phyloP scores from a whole-genome alignment of 805 yeast species.

The Monosporozyma aerobia region DNA sequence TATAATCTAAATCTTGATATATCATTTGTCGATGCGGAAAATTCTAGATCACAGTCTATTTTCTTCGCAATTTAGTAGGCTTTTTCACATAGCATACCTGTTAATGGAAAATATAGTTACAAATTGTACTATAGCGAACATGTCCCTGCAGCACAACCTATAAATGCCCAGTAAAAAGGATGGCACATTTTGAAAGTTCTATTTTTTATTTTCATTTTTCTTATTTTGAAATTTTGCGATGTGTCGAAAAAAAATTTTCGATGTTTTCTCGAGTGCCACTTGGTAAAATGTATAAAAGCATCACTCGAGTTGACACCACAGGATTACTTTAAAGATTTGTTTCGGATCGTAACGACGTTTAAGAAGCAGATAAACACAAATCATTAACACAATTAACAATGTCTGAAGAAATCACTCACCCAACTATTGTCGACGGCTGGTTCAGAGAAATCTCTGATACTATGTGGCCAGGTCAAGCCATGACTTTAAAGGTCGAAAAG shows the following conservation, averaged over 20 bases:
- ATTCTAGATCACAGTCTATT: too few species aligned
- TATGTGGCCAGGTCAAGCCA: slow-evolving; percentile 99
- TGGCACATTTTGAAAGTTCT: neutral
- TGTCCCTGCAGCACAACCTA: neutral
- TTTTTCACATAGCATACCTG: too few species aligned
- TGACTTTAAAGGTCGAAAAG: slow-evolving; percentile 82
- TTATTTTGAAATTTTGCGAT: neutral
- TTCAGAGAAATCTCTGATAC: slow-evolving; percentile 90
- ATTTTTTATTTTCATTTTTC: neutral
- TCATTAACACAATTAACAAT: slow-evolving; percentile 7
- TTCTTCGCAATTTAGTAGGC: too few species aligned
- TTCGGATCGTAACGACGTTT: neutral
- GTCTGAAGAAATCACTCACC: slow-evolving; percentile 34
- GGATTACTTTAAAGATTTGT: neutral
- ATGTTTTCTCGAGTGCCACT: neutral
- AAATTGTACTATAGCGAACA: too few species aligned
- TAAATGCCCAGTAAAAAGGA: neutral
- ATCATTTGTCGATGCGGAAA: too few species aligned
- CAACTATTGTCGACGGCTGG: slow-evolving; percentile 69
- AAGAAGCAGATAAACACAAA: neutral
- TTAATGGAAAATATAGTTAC: too few species aligned
- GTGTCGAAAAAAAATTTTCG: neutral
- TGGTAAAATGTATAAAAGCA: neutral
- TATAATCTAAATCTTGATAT: too few species aligned
- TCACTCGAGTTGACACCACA: neutral